A percentile compares a stretch with the other conserved stretches of the same genome.
Conservation (phyloP, 2,329 filamentous ascomycete species). For the Cercospora brassicicola region DNA sequence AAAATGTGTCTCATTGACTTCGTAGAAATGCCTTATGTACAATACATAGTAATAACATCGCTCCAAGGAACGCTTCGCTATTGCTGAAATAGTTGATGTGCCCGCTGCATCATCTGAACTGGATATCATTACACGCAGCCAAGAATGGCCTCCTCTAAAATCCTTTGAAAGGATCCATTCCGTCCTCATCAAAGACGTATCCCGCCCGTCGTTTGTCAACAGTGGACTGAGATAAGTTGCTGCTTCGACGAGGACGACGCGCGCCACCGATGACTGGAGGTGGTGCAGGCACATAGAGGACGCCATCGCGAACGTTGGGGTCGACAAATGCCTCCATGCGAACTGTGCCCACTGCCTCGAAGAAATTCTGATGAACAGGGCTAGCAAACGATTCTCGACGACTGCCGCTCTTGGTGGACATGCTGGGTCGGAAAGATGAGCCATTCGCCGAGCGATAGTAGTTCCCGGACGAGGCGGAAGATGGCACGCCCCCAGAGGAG, state of each 20-base stretch:
- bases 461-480: slow-evolving; percentile 36
- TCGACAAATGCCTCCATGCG: slow-evolving; percentile 97
- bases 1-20: slow-evolving; percentile 2
- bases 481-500: slow-evolving; percentile 54
- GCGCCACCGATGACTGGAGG: slow-evolving; percentile 25
- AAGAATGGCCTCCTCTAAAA: slow-evolving; percentile 29
- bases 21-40: slow-evolving; percentile 15
- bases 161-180: slow-evolving; percentile 40
- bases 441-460: slow-evolving; percentile 24
- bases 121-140: slow-evolving; percentile 3
- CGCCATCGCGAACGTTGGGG: slow-evolving; percentile 39
- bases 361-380: slow-evolving; percentile 58
- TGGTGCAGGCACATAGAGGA: slow-evolving; percentile 36
- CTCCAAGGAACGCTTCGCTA: background rate
- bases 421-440: slow-evolving; percentile 30
- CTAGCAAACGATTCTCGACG: slow-evolving; percentile 32
- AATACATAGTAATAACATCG: slow-evolving; percentile 1
- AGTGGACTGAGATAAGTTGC: slow-evolving; percentile 34
- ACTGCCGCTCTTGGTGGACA: slow-evolving; percentile 32
- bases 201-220: slow-evolving; percentile 36
- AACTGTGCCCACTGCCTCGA: slow-evolving; percentile 85
- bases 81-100: background rate
- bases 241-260: slow-evolving; percentile 30
- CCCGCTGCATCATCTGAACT: slow-evolving; percentile 2
- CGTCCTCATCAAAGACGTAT: slow-evolving; percentile 40